These are phyloP conservation scores for Candida multigemmis DNA, from an alignment of 805 yeast species.

Conservation along the genomic window DNA sequence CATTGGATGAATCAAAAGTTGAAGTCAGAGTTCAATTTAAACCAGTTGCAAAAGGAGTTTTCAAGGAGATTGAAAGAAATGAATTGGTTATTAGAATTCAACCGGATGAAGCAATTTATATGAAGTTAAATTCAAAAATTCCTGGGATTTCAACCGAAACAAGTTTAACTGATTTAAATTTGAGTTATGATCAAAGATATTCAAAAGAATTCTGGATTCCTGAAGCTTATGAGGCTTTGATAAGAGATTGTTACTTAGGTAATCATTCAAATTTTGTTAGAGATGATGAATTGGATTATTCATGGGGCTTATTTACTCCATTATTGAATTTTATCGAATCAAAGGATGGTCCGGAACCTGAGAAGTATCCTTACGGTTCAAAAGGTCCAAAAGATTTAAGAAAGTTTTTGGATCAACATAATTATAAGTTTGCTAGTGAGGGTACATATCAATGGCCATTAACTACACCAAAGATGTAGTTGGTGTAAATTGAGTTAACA, in stretches of 20 bases:
- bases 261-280: slow-evolving; percentile 97
- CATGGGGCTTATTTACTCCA: slow-evolving; percentile 93
- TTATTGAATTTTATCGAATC: slow-evolving; percentile 73
- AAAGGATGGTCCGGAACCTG: slow-evolving; percentile 57
- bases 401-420: slow-evolving; percentile 56
- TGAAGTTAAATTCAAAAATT: slow-evolving; percentile 87
- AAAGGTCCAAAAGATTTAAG: slow-evolving; percentile 73
- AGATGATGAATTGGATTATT: slow-evolving; percentile 91
- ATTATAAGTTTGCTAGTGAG: slow-evolving; percentile 57
- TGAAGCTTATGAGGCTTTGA: slow-evolving; percentile 94
- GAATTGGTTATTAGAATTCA: slow-evolving; percentile 92
- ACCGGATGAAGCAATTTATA: slow-evolving; percentile 89
- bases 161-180: slow-evolving; percentile 81
- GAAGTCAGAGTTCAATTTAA: slow-evolving; percentile 92
- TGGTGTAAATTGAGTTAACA: too few species aligned
- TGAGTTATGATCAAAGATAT: slow-evolving; percentile 76
- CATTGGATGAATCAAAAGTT: slow-evolving; percentile 89
- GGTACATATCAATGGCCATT: slow-evolving; percentile 88
- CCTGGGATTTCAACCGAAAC: slow-evolving; percentile 86
- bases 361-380: slow-evolving; percentile 76
- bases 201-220: slow-evolving; percentile 84
- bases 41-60: slow-evolving; percentile 76
- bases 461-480: slow-evolving; percentile 47
- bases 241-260: slow-evolving; percentile 82
- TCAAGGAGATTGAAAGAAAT: slow-evolving; percentile 74